These are phyloP conservation scores for Termitomyces sp. DNA, from an alignment of 768 basidiomycete species.

Conservation along the genomic window DNA sequence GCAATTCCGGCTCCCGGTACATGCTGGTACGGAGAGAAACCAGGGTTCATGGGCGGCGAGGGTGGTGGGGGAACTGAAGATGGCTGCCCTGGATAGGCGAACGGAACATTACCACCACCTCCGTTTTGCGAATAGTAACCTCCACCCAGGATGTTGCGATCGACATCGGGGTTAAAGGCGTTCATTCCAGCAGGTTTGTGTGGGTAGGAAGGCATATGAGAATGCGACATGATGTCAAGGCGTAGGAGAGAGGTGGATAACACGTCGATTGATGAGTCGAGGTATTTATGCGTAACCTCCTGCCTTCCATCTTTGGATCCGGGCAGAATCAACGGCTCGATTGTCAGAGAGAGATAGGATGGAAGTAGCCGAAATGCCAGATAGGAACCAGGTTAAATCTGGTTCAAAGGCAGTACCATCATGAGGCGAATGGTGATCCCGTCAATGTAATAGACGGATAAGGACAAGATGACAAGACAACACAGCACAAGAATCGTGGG, in stretches of 20 bases:
- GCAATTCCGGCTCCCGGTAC: background rate
- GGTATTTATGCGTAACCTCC: constrained; percentile 2
- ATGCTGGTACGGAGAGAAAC: background rate
- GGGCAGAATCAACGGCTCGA: background rate
- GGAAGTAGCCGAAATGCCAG: constrained; percentile 3
- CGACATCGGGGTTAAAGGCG: background rate
- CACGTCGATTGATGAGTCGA: background rate
- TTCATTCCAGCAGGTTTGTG: background rate
- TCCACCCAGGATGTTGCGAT: background rate
- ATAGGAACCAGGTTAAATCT: background rate
- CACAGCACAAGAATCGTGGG: constrained; percentile 2
- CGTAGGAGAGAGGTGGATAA: background rate
- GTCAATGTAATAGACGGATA: background rate
- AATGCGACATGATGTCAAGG: background rate
- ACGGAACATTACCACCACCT: background rate
- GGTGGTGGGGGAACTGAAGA: background rate
- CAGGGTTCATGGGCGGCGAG: background rate
- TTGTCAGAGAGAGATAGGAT: background rate
- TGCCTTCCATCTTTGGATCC: background rate
- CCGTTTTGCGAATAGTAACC: background rate
- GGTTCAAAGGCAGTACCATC: background rate
- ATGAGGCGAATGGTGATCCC: constrained; percentile 9
- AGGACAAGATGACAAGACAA: background rate
- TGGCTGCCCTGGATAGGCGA: background rate
- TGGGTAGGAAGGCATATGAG: background rate